phyloP scores from a whole-genome alignment of 1,284 basidiomycete genomes.

The Irpex sp. region DNA sequence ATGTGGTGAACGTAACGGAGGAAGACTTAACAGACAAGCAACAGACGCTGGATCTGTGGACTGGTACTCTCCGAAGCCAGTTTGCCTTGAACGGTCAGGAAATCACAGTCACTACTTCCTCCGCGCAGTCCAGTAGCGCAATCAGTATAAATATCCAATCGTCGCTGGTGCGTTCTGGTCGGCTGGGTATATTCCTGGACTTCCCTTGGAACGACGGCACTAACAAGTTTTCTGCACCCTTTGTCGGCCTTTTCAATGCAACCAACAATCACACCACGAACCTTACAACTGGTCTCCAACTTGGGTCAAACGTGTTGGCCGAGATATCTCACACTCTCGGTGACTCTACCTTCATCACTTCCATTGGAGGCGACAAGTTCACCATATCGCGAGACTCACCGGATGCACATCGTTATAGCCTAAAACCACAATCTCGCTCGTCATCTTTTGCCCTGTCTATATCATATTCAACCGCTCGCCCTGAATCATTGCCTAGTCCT shows the following conservation, averaged over 20 bases:
- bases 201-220: constrained; percentile 60
- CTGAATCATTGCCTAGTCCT: constrained; percentile 19
- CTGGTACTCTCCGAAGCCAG: constrained; percentile 43
- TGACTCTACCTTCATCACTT: constrained; percentile 40
- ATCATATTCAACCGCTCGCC: constrained; percentile 26
- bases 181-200: constrained; percentile 51
- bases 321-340: constrained; percentile 42
- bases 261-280: constrained; percentile 46
- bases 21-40: constrained; percentile 31
- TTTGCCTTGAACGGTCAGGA: constrained; percentile 36
- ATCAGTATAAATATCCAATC: constrained; percentile 42
- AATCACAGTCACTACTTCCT: constrained; percentile 40
- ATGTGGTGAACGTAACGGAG: constrained; percentile 34
- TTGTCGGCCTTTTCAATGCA: constrained; percentile 49
- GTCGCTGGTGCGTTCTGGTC: constrained; percentile 33
- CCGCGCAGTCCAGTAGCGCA: constrained; percentile 36
- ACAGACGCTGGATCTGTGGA: constrained; percentile 55
- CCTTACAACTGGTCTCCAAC: constrained; percentile 20
- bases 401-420: constrained; percentile 41
- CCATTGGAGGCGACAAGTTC: constrained; percentile 38
- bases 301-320: constrained; percentile 27
- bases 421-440: constrained; percentile 22
- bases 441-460: constrained; percentile 32
- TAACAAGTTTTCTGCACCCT: constrained; percentile 53
- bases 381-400: constrained; percentile 40